phyloP scores from a whole-genome alignment of 2,329 filamentous ascomycete genomes.

The Chaetomium olivaceum region DNA sequence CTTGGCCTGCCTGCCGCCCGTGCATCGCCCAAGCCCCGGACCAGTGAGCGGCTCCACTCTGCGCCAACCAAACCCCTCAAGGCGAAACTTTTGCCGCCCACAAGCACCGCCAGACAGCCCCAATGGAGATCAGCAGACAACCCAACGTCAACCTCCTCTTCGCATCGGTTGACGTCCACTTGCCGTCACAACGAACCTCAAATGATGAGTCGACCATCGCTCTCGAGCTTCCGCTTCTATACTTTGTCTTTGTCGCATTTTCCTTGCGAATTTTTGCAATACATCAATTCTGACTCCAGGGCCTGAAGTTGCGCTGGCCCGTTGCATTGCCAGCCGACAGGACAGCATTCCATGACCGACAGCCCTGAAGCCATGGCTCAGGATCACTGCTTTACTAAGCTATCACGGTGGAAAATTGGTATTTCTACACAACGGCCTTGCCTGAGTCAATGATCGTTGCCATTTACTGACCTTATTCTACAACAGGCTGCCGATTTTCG shows the following conservation, averaged over 20 bases:
- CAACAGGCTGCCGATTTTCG: not conserved
- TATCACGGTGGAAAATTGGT: not conserved
- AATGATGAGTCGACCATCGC: not conserved
- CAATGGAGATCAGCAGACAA: conserved; percentile 10
- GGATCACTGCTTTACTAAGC: not conserved
- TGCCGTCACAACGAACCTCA: not conserved
- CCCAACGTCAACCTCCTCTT: conserved; percentile 5
- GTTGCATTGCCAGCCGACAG: not conserved
- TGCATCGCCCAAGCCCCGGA: not conserved
- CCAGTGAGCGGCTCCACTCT: not conserved
- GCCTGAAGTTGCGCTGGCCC: not conserved
- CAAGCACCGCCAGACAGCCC: not conserved
- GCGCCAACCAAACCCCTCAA: conserved; percentile 13
- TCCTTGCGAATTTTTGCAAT: not conserved
- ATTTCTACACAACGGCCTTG: not conserved
- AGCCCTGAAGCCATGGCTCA: not conserved
- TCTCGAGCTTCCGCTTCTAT: not conserved
- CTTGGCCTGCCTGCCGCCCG: not conserved
- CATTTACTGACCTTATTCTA: not conserved
- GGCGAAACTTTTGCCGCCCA: conserved; percentile 21
- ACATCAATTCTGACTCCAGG: not conserved
- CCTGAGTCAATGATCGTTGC: not conserved
- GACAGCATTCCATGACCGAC: not conserved
- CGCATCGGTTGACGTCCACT: not conserved
- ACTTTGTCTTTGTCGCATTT: not conserved